Conservation (phyloP, 176 grass and related monocot genomes). For the Poa pratensis region DNA sequence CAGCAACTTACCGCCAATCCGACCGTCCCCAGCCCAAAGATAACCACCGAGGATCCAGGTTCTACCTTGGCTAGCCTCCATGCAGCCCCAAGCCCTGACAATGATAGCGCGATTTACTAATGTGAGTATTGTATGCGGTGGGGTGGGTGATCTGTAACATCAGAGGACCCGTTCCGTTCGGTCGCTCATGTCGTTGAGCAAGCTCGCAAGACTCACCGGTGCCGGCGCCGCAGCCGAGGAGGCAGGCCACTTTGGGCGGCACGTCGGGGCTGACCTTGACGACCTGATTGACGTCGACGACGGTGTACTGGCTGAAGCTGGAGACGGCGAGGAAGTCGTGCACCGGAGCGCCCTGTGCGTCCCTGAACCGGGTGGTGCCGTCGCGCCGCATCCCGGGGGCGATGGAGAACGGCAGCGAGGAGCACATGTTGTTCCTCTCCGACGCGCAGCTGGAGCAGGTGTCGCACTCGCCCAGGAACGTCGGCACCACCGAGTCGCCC, state of each 20-base stretch:
- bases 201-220: slow-evolving; percentile 41
- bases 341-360: slow-evolving; percentile 50
- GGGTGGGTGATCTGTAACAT: no score
- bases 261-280: slow-evolving; percentile 53
- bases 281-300: slow-evolving; percentile 67
- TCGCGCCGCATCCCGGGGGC: slow-evolving; percentile 66
- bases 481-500: slow-evolving; percentile 68
- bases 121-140: no score
- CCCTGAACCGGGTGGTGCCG: slow-evolving; percentile 61
- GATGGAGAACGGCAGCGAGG: slow-evolving; percentile 26
- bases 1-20: slow-evolving; percentile 58
- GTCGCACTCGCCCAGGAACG: slow-evolving; percentile 69
- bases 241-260: slow-evolving; percentile 66
- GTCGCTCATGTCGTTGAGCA: no score
- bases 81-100: slow-evolving; percentile 72
- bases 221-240: slow-evolving; percentile 71
- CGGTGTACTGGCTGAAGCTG: slow-evolving; percentile 86
- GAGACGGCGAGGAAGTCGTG: slow-evolving; percentile 58
- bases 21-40: slow-evolving; percentile 76
- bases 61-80: slow-evolving; percentile 72
- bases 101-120: background rate
- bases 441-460: slow-evolving; percentile 58
- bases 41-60: slow-evolving; percentile 53
- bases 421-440: slow-evolving; percentile 56
- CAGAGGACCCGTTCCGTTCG: no score